A percentile compares a stretch with the other conserved stretches of the same genome.
Conservation (phyloP, 2,329 filamentous ascomycete species). For the Taxawa tesnikishii region DNA sequence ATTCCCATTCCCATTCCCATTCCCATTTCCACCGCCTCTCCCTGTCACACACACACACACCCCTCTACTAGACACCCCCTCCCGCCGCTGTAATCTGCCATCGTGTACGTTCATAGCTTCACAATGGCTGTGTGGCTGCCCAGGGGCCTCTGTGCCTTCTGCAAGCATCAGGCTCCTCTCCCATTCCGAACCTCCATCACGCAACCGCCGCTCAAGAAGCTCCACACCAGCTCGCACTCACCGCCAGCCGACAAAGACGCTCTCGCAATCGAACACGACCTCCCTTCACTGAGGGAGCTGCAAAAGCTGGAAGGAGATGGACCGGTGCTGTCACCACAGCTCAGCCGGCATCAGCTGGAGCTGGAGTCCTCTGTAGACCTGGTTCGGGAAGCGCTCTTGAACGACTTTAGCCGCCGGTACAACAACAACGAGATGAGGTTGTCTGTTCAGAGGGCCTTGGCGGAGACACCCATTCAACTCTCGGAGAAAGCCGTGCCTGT, state of each 20-base stretch:
- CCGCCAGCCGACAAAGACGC: too few relatives aligned
- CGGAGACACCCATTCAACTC: neutral
- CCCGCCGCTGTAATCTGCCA: too few relatives aligned
- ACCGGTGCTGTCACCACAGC: too few relatives aligned
- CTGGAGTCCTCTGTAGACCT: constrained; percentile 4
- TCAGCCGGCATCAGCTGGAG: constrained; percentile 2
- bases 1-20: too few relatives aligned
- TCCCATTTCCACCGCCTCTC: too few relatives aligned
- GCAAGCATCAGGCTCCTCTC: neutral
- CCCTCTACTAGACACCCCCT: too few relatives aligned
- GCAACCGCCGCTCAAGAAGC: neutral
- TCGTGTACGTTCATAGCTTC: neutral
- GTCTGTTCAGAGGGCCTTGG: neutral
- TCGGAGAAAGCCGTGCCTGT: neutral
- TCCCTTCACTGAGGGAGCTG: too few relatives aligned
- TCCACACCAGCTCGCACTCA: neutral
- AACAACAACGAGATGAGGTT: neutral
- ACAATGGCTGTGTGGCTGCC: neutral
- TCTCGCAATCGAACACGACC: too few relatives aligned
- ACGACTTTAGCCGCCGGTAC: neutral
- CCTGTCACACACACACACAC: too few relatives aligned
- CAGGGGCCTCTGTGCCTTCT: neutral
- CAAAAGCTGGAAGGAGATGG: too few relatives aligned
- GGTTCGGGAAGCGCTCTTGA: constrained; percentile 1
- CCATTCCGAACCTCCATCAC: neutral